phyloP scores from a whole-genome alignment of 164 flowering plant species.

The Aristolochia contorta region DNA sequence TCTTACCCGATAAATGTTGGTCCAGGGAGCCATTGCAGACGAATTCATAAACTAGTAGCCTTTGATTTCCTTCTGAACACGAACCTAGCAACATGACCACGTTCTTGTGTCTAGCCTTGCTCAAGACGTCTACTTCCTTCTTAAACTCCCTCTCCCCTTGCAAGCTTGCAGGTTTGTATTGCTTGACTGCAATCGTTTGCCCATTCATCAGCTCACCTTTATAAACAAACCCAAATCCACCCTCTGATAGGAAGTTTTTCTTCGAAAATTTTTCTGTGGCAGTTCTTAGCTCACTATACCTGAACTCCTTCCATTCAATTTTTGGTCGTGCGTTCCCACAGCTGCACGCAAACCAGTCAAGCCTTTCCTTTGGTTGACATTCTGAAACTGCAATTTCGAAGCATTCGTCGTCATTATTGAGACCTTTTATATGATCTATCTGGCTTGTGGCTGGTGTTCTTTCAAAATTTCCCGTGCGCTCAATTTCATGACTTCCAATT shows the following conservation, averaged over 20 bases:
- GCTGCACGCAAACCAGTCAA: conserved; percentile 18
- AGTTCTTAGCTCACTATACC: conserved; percentile 29
- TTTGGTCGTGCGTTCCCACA: conserved; percentile 40
- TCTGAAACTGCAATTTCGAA: conserved; percentile 9
- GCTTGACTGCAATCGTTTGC: conserved; percentile 44
- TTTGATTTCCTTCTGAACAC: conserved; percentile 40
- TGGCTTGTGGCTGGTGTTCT: conserved; percentile 10
- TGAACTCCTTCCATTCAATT: conserved; percentile 31
- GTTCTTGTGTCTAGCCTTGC: conserved; percentile 46
- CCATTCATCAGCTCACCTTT: conserved; percentile 36
- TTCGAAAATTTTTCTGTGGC: conserved; percentile 41
- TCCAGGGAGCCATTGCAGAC: conserved; percentile 59
- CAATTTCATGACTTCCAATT: conserved; percentile 1
- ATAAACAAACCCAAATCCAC: conserved; percentile 55
- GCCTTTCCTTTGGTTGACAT: neutral
- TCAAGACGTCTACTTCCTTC: conserved; percentile 43
- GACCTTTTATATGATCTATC: conserved; percentile 6
- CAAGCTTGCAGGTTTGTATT: conserved; percentile 37
- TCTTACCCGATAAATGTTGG: conserved; percentile 42
- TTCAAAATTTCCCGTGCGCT: neutral
- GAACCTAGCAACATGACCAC: conserved; percentile 55
- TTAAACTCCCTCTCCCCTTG: conserved; percentile 56
- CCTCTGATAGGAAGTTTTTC: conserved; percentile 41
- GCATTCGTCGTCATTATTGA: conserved; percentile 6
- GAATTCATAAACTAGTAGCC: conserved; percentile 52